Base-by-base conservation (phyloP, 208 protist genomes). In the Kentomonas sorsogonicus region DNA sequence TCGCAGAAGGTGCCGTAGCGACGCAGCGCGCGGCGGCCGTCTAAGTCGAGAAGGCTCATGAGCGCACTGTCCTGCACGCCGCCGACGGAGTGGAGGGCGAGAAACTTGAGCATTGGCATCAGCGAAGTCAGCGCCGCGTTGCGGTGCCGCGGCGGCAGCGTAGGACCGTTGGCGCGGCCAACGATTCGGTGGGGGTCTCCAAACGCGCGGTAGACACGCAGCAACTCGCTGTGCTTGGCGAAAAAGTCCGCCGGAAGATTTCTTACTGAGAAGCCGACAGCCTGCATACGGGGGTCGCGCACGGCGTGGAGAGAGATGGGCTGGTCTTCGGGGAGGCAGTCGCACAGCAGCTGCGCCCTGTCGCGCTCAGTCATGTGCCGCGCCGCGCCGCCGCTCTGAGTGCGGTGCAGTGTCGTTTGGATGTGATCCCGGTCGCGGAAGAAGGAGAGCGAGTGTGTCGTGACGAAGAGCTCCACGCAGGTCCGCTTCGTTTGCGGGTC, bases 31-130 rank as follows among this genome's bases (percentile, higher is more conserved):
- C 33, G 1, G 10, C 83, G 78, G 15, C 68, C 81, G 2, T 89
- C 71, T 9, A 50, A 40, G 9, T 79, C 71, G 0, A 91, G 40
- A 0, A 54, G 11, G 16, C 74, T 72, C 23, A 81, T 72, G 3
- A 92, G 46, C 13, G 53, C 61, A 6, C 48, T 48, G 36, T 86
- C 83, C 31, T 69, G 58, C 3, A 65, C 69, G 10, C 79, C 79
- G 25, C 65, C 57, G 13, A 86, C 39, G 4, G 77, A 72, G 1
- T 77, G 57, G 4, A 95, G 63, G 0, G 86, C 85, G 26, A 93
- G 78, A 27, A 77, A 70, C 62, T 86, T 85, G 20, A 95, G 27
- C 0, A 93, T n/a, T n/a, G n/a, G n/a, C 40, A 18, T 73, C 74
- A 1, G 46, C 48, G 2, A 91, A 52, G 11, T 30, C 71, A 1